Percentiles rank a stretch among this genome's conserved stretches.
Evolutionary conservation across 2,329 filamentous ascomycete species (phyloP).

Genomic region (Aspergillus sp.): DNA sequence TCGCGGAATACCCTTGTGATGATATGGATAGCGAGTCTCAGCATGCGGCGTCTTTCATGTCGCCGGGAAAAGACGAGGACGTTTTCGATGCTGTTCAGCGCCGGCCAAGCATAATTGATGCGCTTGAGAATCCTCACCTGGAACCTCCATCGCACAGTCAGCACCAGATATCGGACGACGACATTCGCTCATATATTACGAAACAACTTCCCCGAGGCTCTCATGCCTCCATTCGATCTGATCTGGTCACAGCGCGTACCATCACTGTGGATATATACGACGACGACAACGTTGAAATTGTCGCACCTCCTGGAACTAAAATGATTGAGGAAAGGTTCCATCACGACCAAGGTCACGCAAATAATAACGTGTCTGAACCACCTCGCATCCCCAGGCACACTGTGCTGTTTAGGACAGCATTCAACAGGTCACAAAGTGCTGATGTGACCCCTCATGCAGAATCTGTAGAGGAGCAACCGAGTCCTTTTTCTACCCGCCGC

Average conservation of each 20-base stretch:
- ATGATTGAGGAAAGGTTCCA: slow-evolving; percentile 38
- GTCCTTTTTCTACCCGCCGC: too few species aligned
- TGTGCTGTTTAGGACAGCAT: slow-evolving; percentile 36
- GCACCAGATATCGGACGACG: slow-evolving; percentile 34
- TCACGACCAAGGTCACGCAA: slow-evolving; percentile 41
- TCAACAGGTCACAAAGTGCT: slow-evolving; percentile 31
- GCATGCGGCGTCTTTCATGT: slow-evolving; percentile 41
- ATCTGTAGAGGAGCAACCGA: too few species aligned
- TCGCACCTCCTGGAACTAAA: slow-evolving; percentile 36
- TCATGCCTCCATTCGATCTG: slow-evolving; percentile 34
- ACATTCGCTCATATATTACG: slow-evolving; percentile 40
- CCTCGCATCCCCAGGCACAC: slow-evolving; percentile 31
- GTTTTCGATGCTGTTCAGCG: slow-evolving; percentile 32
- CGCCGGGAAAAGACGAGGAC: slow-evolving; percentile 27
- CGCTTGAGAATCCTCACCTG: slow-evolving; percentile 17
- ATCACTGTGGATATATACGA: slow-evolving; percentile 40
- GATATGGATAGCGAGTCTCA: slow-evolving; percentile 39
- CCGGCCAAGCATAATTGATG: slow-evolving; percentile 16
- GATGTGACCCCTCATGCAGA: slow-evolving; percentile 23
- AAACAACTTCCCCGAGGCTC: slow-evolving; percentile 34
- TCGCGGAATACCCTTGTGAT: slow-evolving; percentile 30
- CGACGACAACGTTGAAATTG: slow-evolving; percentile 32
- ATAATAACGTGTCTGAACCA: slow-evolving; percentile 34
- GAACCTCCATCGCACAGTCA: slow-evolving; percentile 27
- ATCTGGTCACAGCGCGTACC: slow-evolving; percentile 35